Base-by-base conservation (phyloP, 495 filamentous ascomycete species). In the Pseudevernia furfuracea region DNA sequence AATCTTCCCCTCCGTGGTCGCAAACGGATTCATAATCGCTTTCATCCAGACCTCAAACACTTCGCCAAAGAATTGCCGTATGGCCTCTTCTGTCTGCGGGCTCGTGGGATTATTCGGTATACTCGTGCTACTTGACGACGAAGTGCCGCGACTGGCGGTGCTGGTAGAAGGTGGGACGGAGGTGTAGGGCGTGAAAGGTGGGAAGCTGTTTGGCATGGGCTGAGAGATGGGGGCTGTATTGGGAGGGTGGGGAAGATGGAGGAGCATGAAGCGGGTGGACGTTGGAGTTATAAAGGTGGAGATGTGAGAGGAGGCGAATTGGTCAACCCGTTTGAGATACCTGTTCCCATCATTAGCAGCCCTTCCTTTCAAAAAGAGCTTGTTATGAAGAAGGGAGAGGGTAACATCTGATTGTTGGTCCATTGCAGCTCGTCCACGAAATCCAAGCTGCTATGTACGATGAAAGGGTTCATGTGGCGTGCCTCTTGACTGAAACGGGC, bases 1-100 rank as follows among this genome's bases (percentile, higher is more conserved):
- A 39, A 98, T 85, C 73, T 87, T 84, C 84, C 88, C 88, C 70
- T 93, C 89, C 56, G 85, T 81, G 60, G 82, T 77, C 75, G 95
- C 96, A 75, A 98, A 98, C 41, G 94, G 94, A 73, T 84, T 96
- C 94, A 98, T 97, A 46, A 92, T 83, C n/a, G 90, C 89, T 81
- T 98, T 98, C 55, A 96, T 81, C 83, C 93, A 98, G 64, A 81
- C 86, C 74, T 97, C 94, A 74, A 96, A 97, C 17, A 96, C 89
- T 72, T 98, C 94, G 8, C 79, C 79, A 78, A 98, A 95, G 77
- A 98, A 98, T 74, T 88, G 87, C 70, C 90, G 82, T 65, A 97
- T 88, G 0, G 94, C 93, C 74, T 98, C 94, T 76, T 98, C 94
- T 8, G 91, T 92, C 75, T 92, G 90, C 37, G 91, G 85, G 39